A percentile compares a stretch with the other conserved stretches of the same genome.
These are phyloP conservation scores for Aeschynomene evenia DNA, from an alignment of 306 rosid genomes.

Conservation along the genomic window DNA sequence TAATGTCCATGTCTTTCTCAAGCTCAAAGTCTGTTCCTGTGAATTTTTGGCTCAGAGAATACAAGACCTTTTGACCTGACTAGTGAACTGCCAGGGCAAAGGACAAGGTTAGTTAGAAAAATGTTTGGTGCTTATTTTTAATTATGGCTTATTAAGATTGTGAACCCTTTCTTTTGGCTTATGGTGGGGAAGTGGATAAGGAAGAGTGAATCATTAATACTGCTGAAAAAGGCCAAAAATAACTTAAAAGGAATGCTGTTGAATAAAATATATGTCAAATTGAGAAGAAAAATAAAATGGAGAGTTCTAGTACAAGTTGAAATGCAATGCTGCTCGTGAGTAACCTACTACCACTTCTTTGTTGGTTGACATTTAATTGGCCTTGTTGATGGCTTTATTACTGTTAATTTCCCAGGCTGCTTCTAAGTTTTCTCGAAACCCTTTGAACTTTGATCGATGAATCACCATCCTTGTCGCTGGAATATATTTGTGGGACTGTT, in stretches of 20 bases:
- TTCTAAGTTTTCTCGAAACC: constrained; percentile 33
- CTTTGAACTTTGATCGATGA: constrained; percentile 28
- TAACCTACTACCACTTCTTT: constrained; percentile 68
- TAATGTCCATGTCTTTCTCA: constrained; percentile 28
- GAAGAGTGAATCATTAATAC: constrained; percentile 16
- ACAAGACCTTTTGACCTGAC: constrained; percentile 39
- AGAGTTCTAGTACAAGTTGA: constrained; percentile 47
- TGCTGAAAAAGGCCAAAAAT: constrained; percentile 10
- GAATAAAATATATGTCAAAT: background rate
- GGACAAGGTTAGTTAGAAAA: constrained; percentile 56
- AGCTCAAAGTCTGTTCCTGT: constrained; percentile 28
- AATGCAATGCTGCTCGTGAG: constrained; percentile 60
- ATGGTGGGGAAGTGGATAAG: constrained; percentile 20
- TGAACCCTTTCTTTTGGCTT: constrained; percentile 7
- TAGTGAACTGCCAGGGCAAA: constrained; percentile 41
- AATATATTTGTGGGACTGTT: constrained; percentile 28
- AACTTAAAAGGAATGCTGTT: background rate
- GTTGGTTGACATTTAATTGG: constrained; percentile 69
- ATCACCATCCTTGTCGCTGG: constrained; percentile 18
- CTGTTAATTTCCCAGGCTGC: constrained; percentile 37
- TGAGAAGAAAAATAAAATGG: constrained; percentile 28
- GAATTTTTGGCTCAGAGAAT: constrained; percentile 46
- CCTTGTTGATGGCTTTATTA: constrained; percentile 37
- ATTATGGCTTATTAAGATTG: constrained; percentile 9
- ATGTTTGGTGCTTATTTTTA: constrained; percentile 22